phyloP scores from a whole-genome alignment of 768 basidiomycete species.

The Russula vinacea region DNA sequence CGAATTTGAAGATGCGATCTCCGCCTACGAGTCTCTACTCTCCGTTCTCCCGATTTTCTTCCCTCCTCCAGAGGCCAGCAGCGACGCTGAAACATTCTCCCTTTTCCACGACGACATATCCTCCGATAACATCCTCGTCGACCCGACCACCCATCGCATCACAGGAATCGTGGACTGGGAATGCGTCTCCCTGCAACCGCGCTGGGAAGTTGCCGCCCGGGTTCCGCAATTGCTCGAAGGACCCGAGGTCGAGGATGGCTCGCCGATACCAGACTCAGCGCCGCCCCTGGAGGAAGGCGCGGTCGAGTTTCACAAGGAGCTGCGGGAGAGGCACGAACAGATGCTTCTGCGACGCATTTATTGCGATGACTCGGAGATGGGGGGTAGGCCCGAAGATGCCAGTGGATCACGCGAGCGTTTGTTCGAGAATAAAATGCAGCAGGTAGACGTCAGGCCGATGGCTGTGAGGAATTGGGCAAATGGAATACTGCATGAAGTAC shows the following conservation, averaged over 20 bases:
- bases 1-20: not conserved
- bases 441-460: not conserved
- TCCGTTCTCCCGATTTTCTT: slow-evolving; percentile 1
- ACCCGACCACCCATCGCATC: slow-evolving; percentile 24
- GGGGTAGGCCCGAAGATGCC: slow-evolving; percentile 6
- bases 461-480: not conserved
- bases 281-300: not conserved
- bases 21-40: slow-evolving; percentile 3
- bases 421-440: slow-evolving; percentile 4
- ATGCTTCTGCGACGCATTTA: slow-evolving; percentile 6
- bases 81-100: not conserved
- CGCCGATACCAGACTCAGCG: not conserved
- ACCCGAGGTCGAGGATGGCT: slow-evolving; percentile 10
- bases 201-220: slow-evolving; percentile 2
- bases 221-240: slow-evolving; percentile 12
- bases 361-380: slow-evolving; percentile 3
- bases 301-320: not conserved
- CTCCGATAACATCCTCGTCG: slow-evolving; percentile 21
- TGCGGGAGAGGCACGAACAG: not conserved
- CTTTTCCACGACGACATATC: slow-evolving; percentile 25
- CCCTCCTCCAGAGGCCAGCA: not conserved
- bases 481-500: not conserved
- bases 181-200: slow-evolving; percentile 9
- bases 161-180: slow-evolving; percentile 29
- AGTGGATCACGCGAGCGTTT: slow-evolving; percentile 5